These are phyloP conservation scores for Boletus vinaceobasis DNA, from an alignment of 768 basidiomycete species.

Conservation along the genomic window DNA sequence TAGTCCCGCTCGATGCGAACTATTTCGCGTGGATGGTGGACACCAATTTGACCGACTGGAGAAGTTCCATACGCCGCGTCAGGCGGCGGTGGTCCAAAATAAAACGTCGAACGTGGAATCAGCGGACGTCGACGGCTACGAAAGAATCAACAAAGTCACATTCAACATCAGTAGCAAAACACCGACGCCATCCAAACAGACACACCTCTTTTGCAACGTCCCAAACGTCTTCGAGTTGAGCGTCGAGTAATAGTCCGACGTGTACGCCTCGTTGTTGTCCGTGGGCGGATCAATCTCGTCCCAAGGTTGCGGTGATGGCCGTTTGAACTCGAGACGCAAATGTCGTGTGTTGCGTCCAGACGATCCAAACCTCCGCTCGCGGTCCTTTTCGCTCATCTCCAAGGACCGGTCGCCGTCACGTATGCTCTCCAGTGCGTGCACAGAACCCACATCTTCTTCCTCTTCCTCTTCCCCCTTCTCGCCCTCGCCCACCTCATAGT, in stretches of 20 bases:
- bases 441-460: conserved; percentile 7
- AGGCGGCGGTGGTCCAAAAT: conserved; percentile 75
- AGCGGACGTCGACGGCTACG: conserved; percentile 38
- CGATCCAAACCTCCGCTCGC: conserved; percentile 20
- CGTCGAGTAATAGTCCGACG: conserved; percentile 42
- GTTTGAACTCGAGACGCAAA: conserved; percentile 48
- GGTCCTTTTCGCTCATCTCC: conserved; percentile 28
- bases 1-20: conserved; percentile 93
- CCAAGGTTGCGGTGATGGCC: conserved; percentile 64
- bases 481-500: background rate
- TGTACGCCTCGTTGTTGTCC: conserved; percentile 32
- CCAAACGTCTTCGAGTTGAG: conserved; percentile 42
- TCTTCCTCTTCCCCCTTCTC: background rate
- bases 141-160: conserved; percentile 25
- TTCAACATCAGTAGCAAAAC: background rate
- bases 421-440: conserved; percentile 10
- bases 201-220: conserved; percentile 44
- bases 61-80: conserved; percentile 77
- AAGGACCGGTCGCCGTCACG: conserved; percentile 3
- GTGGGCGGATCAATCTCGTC: conserved; percentile 52
- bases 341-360: conserved; percentile 36
- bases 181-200: background rate
- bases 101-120: conserved; percentile 80
- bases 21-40: conserved; percentile 89
- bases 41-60: conserved; percentile 81